These are phyloP conservation scores for Nigrospora osmanthi DNA, from an alignment of 2,329 filamentous ascomycete genomes.

Conservation along the genomic window DNA sequence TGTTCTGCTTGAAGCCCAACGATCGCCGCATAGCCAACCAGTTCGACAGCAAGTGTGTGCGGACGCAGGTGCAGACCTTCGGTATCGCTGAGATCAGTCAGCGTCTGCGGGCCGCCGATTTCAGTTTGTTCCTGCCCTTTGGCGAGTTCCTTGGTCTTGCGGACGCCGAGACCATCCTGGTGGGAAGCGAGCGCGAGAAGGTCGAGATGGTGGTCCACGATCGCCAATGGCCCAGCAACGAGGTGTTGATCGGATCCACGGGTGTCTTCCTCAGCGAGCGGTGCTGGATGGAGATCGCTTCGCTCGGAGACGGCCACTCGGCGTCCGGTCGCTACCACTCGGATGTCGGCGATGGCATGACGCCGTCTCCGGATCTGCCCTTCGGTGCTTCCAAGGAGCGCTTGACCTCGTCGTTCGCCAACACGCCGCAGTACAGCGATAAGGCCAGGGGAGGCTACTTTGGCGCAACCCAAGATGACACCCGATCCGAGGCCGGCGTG, in stretches of 20 bases:
- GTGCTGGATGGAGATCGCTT: constrained; percentile 87
- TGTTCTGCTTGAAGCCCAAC: constrained; percentile 96
- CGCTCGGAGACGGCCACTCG: constrained; percentile 57
- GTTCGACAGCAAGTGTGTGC: constrained; percentile 97
- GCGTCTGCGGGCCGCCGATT: constrained; percentile 84
- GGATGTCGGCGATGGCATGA: constrained; percentile 55
- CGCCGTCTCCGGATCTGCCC: constrained; percentile 45
- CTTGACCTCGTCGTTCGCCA: constrained; percentile 39
- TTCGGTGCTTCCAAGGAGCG: constrained; percentile 59
- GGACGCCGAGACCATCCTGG: constrained; percentile 74
- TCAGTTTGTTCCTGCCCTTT: constrained; percentile 92
- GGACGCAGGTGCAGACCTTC: constrained; percentile 88
- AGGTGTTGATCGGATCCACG: constrained; percentile 83
- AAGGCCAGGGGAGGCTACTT: constrained; percentile 76
- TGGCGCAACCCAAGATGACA: constrained; percentile 67
- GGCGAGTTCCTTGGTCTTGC: constrained; percentile 88
- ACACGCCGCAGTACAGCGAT: constrained; percentile 61
- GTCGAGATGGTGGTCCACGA: constrained; percentile 86
- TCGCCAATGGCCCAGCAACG: constrained; percentile 85
- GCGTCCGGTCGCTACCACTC: constrained; percentile 48
- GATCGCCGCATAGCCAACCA: constrained; percentile 96
- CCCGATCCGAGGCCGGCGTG: constrained; percentile 81
- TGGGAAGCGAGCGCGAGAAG: constrained; percentile 89
- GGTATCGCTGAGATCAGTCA: constrained; percentile 97
- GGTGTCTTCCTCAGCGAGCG: constrained; percentile 93